A percentile compares a stretch with the other conserved stretches of the same genome.
Evolutionary conservation across 2,329 filamentous ascomycete species (phyloP).

Genomic region (Harringtonia aguacate): DNA sequence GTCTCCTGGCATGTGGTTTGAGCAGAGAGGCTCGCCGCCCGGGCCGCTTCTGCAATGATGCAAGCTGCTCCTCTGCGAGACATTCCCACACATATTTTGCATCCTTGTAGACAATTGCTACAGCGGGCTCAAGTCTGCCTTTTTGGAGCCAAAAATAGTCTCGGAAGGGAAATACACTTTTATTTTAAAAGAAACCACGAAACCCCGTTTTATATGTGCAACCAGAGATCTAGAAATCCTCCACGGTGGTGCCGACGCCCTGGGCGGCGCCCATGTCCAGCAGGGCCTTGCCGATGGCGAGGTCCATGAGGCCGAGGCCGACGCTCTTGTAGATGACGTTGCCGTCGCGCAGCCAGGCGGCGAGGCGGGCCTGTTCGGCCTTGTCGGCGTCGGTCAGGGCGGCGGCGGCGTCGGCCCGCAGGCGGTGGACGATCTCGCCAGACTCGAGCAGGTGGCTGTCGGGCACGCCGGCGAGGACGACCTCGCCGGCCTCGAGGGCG

Average conservation of each 20-base stretch:
- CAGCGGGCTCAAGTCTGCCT: too few relatives aligned
- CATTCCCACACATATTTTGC: too few relatives aligned
- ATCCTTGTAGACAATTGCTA: too few relatives aligned
- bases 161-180: too few relatives aligned
- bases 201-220: too few relatives aligned
- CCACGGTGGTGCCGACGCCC: slow-evolving; percentile 32
- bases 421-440: slow-evolving; percentile 50
- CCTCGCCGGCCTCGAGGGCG: slow-evolving; percentile 54
- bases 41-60: too few relatives aligned
- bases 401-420: slow-evolving; percentile 4
- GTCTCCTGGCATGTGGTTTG: too few relatives aligned
- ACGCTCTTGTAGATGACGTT: slow-evolving; percentile 63
- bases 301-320: slow-evolving; percentile 57
- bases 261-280: slow-evolving; percentile 43
- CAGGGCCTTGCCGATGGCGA: slow-evolving; percentile 50
- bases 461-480: slow-evolving; percentile 50
- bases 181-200: too few relatives aligned
- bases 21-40: too few relatives aligned
- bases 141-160: too few relatives aligned
- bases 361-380: slow-evolving; percentile 25
- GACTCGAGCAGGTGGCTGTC: slow-evolving; percentile 45
- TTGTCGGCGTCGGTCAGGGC: slow-evolving; percentile 51
- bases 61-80: too few relatives aligned
- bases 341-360: slow-evolving; percentile 44
- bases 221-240: neutral